These are phyloP conservation scores for Lactifluus piperatus DNA, from an alignment of 768 basidiomycete species.

Conservation along the genomic window DNA sequence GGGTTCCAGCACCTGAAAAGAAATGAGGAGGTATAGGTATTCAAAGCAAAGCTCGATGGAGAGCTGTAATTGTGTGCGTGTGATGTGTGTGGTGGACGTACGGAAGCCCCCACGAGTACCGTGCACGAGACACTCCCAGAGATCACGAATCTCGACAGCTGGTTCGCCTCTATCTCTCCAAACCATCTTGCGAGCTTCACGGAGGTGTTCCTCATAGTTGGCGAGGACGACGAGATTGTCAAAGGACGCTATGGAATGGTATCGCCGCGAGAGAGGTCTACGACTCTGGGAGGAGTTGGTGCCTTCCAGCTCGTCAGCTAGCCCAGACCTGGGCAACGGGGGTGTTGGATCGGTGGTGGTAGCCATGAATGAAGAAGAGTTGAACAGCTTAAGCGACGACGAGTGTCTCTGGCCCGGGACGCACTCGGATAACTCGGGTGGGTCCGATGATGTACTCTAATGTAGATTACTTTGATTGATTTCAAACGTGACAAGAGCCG, in stretches of 20 bases:
- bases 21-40: background rate
- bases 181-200: conserved; percentile 67
- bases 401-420: background rate
- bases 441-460: too few relatives aligned
- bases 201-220: conserved; percentile 70
- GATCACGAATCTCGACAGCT: conserved; percentile 52
- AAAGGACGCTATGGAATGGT: conserved; percentile 68
- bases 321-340: background rate
- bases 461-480: too few relatives aligned
- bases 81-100: conserved; percentile 45
- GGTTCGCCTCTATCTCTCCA: conserved; percentile 77
- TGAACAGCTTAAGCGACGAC: too few relatives aligned
- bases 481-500: too few relatives aligned
- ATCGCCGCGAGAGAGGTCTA: conserved; percentile 39
- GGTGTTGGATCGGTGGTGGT: background rate
- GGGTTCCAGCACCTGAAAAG: conserved; percentile 59
- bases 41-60: too few relatives aligned
- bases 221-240: conserved; percentile 80
- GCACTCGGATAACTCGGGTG: too few relatives aligned
- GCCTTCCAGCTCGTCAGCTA: background rate
- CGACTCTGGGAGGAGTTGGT: background rate
- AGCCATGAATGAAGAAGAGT: background rate
- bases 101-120: conserved; percentile 62
- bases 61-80: too few relatives aligned
- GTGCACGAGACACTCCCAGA: conserved; percentile 63